Base-by-base conservation (phyloP, 768 basidiomycete genomes). In the Suillus fuscotomentosus region DNA sequence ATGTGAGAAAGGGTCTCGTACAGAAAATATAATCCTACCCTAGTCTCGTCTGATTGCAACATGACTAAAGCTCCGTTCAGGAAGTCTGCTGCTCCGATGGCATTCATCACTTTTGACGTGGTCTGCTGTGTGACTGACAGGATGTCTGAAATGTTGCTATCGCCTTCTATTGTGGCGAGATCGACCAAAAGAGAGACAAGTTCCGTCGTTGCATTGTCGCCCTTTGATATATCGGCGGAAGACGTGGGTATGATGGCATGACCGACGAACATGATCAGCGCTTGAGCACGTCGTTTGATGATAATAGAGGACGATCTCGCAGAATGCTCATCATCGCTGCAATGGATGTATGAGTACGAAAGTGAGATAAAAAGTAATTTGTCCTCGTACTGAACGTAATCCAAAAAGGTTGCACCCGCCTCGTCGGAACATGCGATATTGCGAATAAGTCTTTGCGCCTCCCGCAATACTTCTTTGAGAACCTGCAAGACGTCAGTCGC, bases 71-170 rank as follows among this genome's bases (percentile, higher is more conserved):
- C 77, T 6, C 90, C 82, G 34, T 74, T 70, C 60, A 92, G 76
- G 76, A 97, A 96, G 68, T 89, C 85, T 38, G 77, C 73, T 3
- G 89, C 94, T 9, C 89, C 83, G 77, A 96, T 88, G 50, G 87
- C 83, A 27, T 75, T 79, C 60, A 94, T 81, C 2, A 85, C 78
- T 54, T 80, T 83, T 17, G 77, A 81, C 57, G 93, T 76, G 4
- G 86, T 81, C 20, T 73, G 67, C 34, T 85, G 83, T 27, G 88
- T 84, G 17, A 78, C 78, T 20, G 76, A 68, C 5, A 78, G 72
- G 36, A 90, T 79, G 5, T 84, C 79, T 5, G 77, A 79, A n/a
- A 80, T 57, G 6, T 42, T 59, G 55, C 20, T 59, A 53, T 80
- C 82, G 5, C 70, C 65, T 59, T 80, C 81, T 15, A 78, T 64